Evolutionary conservation across 2,329 filamentous ascomycete genomes (phyloP), one percentile per base, ranked within the genome.

Genomic region (Trichophyton rubrum): DNA sequence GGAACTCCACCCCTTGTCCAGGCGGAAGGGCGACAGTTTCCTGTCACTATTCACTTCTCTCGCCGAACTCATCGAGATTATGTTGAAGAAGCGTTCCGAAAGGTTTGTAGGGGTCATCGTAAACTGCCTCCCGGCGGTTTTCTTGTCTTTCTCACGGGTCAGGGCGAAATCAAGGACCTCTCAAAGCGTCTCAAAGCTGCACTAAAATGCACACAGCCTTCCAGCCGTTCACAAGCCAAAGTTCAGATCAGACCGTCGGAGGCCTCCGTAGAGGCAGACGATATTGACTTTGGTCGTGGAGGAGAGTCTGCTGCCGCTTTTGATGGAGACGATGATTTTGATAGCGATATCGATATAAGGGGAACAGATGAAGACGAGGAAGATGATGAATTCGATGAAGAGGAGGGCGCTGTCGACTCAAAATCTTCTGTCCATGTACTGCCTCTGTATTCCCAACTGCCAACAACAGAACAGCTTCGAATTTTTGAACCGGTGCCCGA

Each of bases 81-180:
- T 67, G 84, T 95, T 0, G 90, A 95, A 59, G 93, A 97, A 69
- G 87, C 86, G 11, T 96, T 90, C 71, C 82, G 82, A 59, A 99
- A 97, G 73, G 85, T 99, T 45, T 86, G 84, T 65, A 85, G 85
- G 69, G 93, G 91, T 0, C 93, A 99, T 72, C 84, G 84, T 63
- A 96, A 96, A 71, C 80, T 99, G 6, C 93, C 93, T 1, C 85
- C 88, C 0, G 93, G 93, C 8, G 90, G 88, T 7, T 93, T 99
- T 70, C 81, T 99, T 22, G 90, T 97, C 0, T 99, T 99, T 68
- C 75, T 99, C 59, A 99, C 93, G 0, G 91, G 93, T 0, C 89
- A 96, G 66, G 89, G 90, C 65, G 95, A 99, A 71, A 99, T 99
- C 62, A 79, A 83, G 47, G 82, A 88, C 56, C 79, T 99, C n/a